Conservation (phyloP, 371 early-diverging fungal genomes). For the Fennellomyces sp. region DNA sequence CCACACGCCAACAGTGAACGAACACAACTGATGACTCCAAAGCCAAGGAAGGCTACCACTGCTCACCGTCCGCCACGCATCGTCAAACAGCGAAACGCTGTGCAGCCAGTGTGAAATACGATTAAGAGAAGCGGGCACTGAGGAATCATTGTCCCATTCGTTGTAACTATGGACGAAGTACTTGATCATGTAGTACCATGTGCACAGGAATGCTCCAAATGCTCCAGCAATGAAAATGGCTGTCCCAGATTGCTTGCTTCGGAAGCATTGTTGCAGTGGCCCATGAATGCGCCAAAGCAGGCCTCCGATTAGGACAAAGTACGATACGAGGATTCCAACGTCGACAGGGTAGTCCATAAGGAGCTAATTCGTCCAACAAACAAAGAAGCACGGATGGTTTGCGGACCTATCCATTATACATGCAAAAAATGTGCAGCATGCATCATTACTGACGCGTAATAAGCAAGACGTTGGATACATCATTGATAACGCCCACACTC, state of each 20-base stretch:
- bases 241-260: background rate
- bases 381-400: too few relatives aligned
- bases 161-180: conserved; percentile 36
- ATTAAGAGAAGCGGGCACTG: conserved; percentile 21
- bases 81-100: conserved; percentile 36
- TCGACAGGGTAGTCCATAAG: conserved; percentile 38
- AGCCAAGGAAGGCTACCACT: conserved; percentile 41
- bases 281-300: conserved; percentile 27
- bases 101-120: conserved; percentile 44
- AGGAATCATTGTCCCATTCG: conserved; percentile 13
- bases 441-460: background rate
- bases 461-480: too few relatives aligned
- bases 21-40: conserved; percentile 47
- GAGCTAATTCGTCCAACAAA: background rate
- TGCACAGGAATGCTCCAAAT: conserved; percentile 19
- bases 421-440: background rate
- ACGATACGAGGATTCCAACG: conserved; percentile 34
- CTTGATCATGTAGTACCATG: conserved; percentile 47
- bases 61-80: conserved; percentile 41
- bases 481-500: too few relatives aligned
- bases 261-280: conserved; percentile 4
- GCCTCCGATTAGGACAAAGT: conserved; percentile 33
- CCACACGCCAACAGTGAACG: conserved; percentile 44
- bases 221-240: conserved; percentile 20
- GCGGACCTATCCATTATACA: too few relatives aligned